Base-by-base conservation (phyloP, 352 stramenopile genomes). In the Phytopythium kandeliae region DNA sequence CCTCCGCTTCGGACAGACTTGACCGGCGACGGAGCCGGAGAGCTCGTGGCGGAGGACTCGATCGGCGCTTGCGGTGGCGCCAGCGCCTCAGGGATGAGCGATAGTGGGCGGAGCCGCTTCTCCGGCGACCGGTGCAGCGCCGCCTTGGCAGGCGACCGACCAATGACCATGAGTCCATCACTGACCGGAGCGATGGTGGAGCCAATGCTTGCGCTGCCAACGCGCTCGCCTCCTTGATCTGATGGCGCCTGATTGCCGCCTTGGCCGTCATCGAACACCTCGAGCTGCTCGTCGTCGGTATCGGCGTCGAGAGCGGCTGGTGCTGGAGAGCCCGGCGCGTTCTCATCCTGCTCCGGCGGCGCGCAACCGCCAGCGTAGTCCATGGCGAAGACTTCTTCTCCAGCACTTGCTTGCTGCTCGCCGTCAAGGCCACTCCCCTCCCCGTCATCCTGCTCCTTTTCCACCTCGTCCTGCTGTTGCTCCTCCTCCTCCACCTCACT, bases 201-300 rank as follows among this genome's bases (percentile, higher is more conserved):
- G n/a, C n/a, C n/a, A n/a, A n/a, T 38, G 19, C 24, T 33, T 34
- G 11, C 4, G 6, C 16, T 7, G 10, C 19, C 40, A 26, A 16
- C 33, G 17, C 30, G 35, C 10, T 25, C 30, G 16, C 48, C 68
- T 48, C 37, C 67, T 69, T 19, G 51, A 38, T 21, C 21, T 19
- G 37, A 37, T 11, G 17, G 31, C 50, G 26, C 12, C 49, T 21
- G 50, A 35, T 41, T 41, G 16, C 35, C 35, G 6, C 7, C 35
- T 9, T 41, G 35, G 7, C 35, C 17, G 11, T 62, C 50, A 0
- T 31, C 52, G 40, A 85, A 85, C 40, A 81, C 61, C 43, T 85
- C 76, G 16, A 79, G 35, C 19, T 64, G 65, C 5, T 76, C 71
- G 0, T 78, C 65, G 1, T 82, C 67, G 11, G 67, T 51, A 12